Conservation (phyloP, 805 yeast species). For the Metschnikowia koreensis region DNA sequence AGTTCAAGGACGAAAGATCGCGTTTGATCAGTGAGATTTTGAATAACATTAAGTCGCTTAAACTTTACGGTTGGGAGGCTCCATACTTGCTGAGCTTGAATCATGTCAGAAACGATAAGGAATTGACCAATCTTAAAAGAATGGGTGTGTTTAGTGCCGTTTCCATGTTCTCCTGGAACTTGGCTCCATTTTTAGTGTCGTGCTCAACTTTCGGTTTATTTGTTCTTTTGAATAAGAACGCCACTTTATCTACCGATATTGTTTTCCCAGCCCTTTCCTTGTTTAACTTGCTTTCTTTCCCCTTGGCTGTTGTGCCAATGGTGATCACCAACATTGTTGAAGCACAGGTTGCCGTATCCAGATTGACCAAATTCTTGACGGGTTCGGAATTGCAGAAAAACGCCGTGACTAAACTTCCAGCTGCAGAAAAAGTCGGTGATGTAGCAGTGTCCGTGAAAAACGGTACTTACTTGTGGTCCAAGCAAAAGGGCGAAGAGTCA, state of each 20-base stretch:
- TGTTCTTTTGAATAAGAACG: constrained; percentile 51
- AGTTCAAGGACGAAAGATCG: constrained; percentile 86
- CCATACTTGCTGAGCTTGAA: constrained; percentile 76
- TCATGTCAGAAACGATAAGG: constrained; percentile 84
- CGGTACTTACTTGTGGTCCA: constrained; percentile 78
- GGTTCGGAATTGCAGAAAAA: constrained; percentile 81
- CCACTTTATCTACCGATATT: constrained; percentile 80
- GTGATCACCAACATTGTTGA: constrained; percentile 84
- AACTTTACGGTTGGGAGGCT: constrained; percentile 92
- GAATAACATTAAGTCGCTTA: constrained; percentile 88
- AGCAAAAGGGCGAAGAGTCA: constrained; percentile 53
- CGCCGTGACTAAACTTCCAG: constrained; percentile 57
- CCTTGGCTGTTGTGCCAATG: constrained; percentile 88
- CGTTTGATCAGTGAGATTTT: constrained; percentile 84
- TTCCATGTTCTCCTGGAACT: constrained; percentile 72
- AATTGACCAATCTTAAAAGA: constrained; percentile 68
- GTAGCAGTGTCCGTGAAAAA: constrained; percentile 58
- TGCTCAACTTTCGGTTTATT: constrained; percentile 86
- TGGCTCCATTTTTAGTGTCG: constrained; percentile 87
- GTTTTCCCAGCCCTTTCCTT: constrained; percentile 89
- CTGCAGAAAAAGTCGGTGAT: constrained; percentile 59
- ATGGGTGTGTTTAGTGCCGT: constrained; percentile 73
- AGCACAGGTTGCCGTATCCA: constrained; percentile 75
- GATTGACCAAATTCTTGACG: constrained; percentile 72
- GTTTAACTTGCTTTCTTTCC: constrained; percentile 87